phyloP scores from a whole-genome alignment of 306 rosid species.

The Begonia masoniana region DNA sequence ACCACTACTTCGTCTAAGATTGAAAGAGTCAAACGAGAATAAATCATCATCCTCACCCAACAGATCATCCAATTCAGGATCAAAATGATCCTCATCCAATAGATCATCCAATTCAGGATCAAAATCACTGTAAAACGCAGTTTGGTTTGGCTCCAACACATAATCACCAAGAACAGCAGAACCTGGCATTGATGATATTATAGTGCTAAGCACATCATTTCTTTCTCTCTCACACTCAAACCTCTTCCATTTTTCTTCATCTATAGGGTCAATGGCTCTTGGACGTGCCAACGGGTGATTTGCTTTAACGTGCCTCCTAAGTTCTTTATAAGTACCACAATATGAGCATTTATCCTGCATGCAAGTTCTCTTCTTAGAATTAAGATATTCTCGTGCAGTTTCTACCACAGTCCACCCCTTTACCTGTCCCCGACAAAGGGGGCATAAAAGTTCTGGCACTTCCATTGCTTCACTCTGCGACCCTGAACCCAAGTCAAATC shows the following conservation, averaged over 20 bases:
- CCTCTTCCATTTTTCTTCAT: slow-evolving; percentile 83
- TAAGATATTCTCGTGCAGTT: slow-evolving; percentile 63
- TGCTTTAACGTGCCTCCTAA: slow-evolving; percentile 70
- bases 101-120: slow-evolving; percentile 50
- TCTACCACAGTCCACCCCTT: slow-evolving; percentile 99
- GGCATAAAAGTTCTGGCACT: slow-evolving; percentile 78
- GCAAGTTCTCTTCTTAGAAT: slow-evolving; percentile 85
- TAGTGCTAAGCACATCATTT: slow-evolving; percentile 88
- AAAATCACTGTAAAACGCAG: slow-evolving; percentile 35
- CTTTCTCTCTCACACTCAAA: slow-evolving; percentile 82
- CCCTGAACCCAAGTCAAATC: slow-evolving; percentile 27
- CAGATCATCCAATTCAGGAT: slow-evolving; percentile 42
- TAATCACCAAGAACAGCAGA: slow-evolving; percentile 89
- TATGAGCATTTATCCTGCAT: slow-evolving; percentile 81
- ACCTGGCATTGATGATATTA: slow-evolving; percentile 78
- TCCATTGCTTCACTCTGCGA: slow-evolving; percentile 29
- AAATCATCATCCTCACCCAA: slow-evolving; percentile 27
- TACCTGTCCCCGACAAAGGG: slow-evolving; percentile 88
- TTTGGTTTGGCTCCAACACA: slow-evolving; percentile 70
- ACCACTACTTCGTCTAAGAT: slow-evolving; percentile 31
- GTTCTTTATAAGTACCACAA: slow-evolving; percentile 62
- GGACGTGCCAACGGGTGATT: slow-evolving; percentile 91
- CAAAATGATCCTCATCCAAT: slow-evolving; percentile 28
- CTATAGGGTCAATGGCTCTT: slow-evolving; percentile 78
- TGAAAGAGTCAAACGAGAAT: slow-evolving; percentile 37